Evolutionary conservation across 2,329 filamentous ascomycete genomes (phyloP).

Genomic region (Chrysosporium queenslandicum): DNA sequence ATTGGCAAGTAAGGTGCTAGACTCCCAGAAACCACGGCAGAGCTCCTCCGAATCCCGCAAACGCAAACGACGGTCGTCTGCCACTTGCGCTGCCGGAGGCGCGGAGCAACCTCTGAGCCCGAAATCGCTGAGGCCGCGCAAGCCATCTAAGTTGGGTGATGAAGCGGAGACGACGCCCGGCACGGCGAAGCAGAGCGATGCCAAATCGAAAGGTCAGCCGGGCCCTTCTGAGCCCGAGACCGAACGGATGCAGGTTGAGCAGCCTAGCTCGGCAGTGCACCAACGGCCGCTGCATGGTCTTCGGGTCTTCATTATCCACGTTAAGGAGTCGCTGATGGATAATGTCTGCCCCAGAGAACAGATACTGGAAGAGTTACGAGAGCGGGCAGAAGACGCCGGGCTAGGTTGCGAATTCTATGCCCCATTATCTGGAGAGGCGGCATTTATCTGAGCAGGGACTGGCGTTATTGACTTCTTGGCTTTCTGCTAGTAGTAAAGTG

Average conservation of each 20-base stretch:
- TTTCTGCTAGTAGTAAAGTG: neutral
- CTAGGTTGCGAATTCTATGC: constrained; percentile 74
- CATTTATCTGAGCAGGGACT: constrained; percentile 29
- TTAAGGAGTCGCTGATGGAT: constrained; percentile 77
- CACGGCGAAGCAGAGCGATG: neutral
- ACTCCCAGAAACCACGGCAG: constrained; percentile 33
- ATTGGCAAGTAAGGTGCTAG: constrained; percentile 61
- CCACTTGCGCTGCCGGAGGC: constrained; percentile 3
- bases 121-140: constrained; percentile 1
- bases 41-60: constrained; percentile 29
- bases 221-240: neutral
- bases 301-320: constrained; percentile 78
- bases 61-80: constrained; percentile 31
- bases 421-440: constrained; percentile 53
- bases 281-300: constrained; percentile 48
- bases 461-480: neutral
- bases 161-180: neutral
- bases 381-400: constrained; percentile 53
- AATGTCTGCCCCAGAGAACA: constrained; percentile 53
- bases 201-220: neutral
- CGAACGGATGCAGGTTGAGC: neutral
- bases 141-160: neutral
- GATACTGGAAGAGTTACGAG: constrained; percentile 60
- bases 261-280: neutral
- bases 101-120: constrained; percentile 4